Evolutionary conservation across 1,284 basidiomycete species (phyloP), one percentile per base, ranked within the genome.

Genomic region (Sphaerobolus stellatus): DNA sequence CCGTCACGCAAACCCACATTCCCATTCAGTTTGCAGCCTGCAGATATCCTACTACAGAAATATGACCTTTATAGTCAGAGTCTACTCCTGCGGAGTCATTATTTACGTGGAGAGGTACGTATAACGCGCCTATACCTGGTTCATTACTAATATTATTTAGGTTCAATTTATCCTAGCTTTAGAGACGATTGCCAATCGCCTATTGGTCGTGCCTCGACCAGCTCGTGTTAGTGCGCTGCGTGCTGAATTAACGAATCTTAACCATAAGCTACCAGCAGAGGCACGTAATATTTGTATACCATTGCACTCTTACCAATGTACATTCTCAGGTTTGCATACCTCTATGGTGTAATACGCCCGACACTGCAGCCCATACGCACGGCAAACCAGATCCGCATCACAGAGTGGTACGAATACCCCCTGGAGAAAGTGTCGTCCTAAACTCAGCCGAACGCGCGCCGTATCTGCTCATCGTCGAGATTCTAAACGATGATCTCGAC

Each of bases 381-480:
- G 63, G 71, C 56, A 63, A 74, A 45, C 75, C 80, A 8, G 76
- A 84, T 66, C 83, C 88, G 6, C 96, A 99, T 68, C 95, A 98
- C 67, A 86, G 94, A 34, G 94, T 99, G 52, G 93, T 99, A 40
- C 87, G 97, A 62, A 97, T 99, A 69, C 95, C 95, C 16, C 96
- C 97, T 2, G 93, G 94, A 22, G 97, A 99, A 75, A 92, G 93
- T 41, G 97, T 99, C 31, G 97, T 99, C 5, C 83, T 99, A 45
- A 99, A 99, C 68, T 99, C 96, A 33, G 97, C 97, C 2, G 95
- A 99, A 70, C 83, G 91, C 46, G 95, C 94, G 1, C 97, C 97
- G 1, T 99, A 92, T 67, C 78, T 99, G 30, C 80, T 99, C 14
- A 82, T 98, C 58, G 85, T 99, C 54, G 97, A 99, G 72, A 88